phyloP scores from a whole-genome alignment of 2,329 filamentous ascomycete genomes.

The Colletotrichum truncatum region DNA sequence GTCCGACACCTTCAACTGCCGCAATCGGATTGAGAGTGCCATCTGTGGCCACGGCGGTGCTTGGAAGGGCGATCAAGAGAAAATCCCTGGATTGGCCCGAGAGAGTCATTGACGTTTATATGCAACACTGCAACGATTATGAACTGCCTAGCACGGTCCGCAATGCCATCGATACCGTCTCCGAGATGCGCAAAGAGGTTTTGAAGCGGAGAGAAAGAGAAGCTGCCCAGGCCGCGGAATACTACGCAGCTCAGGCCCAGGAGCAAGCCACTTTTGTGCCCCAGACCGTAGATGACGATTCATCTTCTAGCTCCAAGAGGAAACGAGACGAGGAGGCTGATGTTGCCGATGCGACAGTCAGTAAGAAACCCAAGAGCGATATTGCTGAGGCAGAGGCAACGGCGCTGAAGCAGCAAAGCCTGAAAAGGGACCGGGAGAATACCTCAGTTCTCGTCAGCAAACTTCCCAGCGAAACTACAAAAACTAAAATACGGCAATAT shows the following conservation, averaged over 20 bases:
- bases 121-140: constrained; percentile 88
- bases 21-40: constrained; percentile 69
- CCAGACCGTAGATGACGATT: constrained; percentile 40
- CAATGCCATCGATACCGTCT: constrained; percentile 76
- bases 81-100: constrained; percentile 80
- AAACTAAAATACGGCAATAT: constrained; percentile 83
- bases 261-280: constrained; percentile 39
- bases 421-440: constrained; percentile 89
- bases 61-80: constrained; percentile 74
- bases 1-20: constrained; percentile 57
- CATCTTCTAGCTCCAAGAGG: constrained; percentile 67
- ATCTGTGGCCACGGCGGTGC: constrained; percentile 76
- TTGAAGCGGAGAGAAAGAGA: constrained; percentile 73
- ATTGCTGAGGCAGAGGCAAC: constrained; percentile 41
- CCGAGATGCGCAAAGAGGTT: constrained; percentile 73
- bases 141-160: constrained; percentile 82
- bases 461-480: constrained; percentile 74
- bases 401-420: constrained; percentile 43
- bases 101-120: constrained; percentile 76
- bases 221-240: constrained; percentile 66
- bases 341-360: constrained; percentile 58
- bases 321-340: constrained; percentile 73
- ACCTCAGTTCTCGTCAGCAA: constrained; percentile 84
- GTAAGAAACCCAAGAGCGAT: constrained; percentile 73
- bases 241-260: constrained; percentile 53